Evolutionary conservation across 2,329 filamentous ascomycete species (phyloP).

Genomic region (Fusarium sp.): DNA sequence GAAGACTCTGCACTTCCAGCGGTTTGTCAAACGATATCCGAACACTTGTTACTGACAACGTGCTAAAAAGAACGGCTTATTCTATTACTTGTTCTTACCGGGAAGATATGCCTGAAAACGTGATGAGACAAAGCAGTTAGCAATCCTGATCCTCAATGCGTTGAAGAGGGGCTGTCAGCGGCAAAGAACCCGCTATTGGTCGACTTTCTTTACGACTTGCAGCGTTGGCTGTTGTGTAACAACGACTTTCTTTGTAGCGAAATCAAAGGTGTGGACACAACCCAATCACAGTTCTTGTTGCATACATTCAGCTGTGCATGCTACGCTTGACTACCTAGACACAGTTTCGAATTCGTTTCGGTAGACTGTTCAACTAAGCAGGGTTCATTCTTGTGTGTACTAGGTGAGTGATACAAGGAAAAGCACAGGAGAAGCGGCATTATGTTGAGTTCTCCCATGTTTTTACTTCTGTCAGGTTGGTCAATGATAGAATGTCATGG

Average conservation of each 20-base stretch:
- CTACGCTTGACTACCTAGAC: constrained; percentile 18
- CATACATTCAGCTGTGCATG: constrained; percentile 32
- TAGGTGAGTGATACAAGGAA: constrained; percentile 34
- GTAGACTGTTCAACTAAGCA: constrained; percentile 28
- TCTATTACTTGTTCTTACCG: not conserved
- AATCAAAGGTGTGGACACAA: constrained; percentile 18
- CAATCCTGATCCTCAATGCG: constrained; percentile 26
- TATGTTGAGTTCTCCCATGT: not conserved
- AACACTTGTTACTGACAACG: not conserved
- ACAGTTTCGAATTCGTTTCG: constrained; percentile 33
- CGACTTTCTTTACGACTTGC: constrained; percentile 19
- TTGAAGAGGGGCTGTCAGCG: constrained; percentile 26
- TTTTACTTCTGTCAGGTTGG: not conserved
- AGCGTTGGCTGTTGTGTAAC: constrained; percentile 40
- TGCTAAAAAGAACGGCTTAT: not conserved
- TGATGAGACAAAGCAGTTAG: constrained; percentile 37
- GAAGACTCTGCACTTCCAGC: not conserved
- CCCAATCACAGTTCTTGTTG: constrained; percentile 27
- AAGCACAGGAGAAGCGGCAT: not conserved
- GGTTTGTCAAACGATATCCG: not conserved
- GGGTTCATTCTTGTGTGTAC: constrained; percentile 1
- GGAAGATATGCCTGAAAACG: constrained; percentile 7
- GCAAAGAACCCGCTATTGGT: constrained; percentile 23
- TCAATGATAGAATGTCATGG: not conserved
- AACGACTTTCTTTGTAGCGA: constrained; percentile 19